Conservation (phyloP, 2,329 filamentous ascomycete genomes). For the Trichoderma arundinaceum region DNA sequence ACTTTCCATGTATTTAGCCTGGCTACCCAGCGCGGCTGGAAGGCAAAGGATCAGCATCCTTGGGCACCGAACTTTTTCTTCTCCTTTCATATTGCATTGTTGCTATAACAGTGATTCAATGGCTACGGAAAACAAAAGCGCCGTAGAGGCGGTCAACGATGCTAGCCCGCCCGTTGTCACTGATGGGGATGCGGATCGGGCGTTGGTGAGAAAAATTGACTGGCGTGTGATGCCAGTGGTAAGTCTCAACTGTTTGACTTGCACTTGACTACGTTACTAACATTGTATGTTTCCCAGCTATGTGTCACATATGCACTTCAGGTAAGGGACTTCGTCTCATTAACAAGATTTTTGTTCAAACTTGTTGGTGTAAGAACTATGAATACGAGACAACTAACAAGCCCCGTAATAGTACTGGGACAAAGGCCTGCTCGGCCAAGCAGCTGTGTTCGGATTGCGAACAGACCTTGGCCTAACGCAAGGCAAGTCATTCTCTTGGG, state of each 20-base stretch:
- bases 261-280: neutral
- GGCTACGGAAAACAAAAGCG: neutral
- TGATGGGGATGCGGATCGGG: neutral
- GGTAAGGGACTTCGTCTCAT: neutral
- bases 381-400: neutral
- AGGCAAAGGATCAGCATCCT: neutral
- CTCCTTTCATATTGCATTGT: neutral
- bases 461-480: neutral
- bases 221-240: slow-evolving; percentile 15
- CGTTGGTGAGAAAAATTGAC: slow-evolving; percentile 2
- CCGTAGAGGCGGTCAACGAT: neutral
- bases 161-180: neutral
- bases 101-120: neutral
- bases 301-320: slow-evolving; percentile 7
- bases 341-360: no score
- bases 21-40: neutral
- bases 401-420: slow-evolving; percentile 1
- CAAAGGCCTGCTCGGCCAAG: slow-evolving; percentile 15
- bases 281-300: neutral
- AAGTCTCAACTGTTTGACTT: neutral
- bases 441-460: slow-evolving; percentile 2
- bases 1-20: neutral
- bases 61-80: neutral
- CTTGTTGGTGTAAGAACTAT: no score
- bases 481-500: neutral